phyloP scores from a whole-genome alignment of 2,329 filamentous ascomycete species.

The Fulvia fulva region DNA sequence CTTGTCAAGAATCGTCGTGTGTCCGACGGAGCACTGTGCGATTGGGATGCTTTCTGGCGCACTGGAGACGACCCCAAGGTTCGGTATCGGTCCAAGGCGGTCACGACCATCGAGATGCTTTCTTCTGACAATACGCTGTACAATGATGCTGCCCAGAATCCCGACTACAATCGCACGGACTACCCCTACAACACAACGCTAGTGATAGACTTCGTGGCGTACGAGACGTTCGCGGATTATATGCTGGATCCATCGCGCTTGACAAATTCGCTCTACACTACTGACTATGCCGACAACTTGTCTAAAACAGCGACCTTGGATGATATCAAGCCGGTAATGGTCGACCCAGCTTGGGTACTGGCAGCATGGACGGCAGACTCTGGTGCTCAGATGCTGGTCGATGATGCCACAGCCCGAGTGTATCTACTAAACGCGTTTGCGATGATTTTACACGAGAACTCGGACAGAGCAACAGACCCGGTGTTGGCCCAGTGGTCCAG shows the following conservation, averaged over 20 bases:
- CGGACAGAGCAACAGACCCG: not conserved
- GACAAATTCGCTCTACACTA: slow-evolving; percentile 13
- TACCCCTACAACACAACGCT: not conserved
- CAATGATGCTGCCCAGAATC: not conserved
- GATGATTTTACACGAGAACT: not conserved
- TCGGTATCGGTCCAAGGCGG: slow-evolving; percentile 3
- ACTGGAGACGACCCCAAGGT: not conserved
- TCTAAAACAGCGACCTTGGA: not conserved
- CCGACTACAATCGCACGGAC: not conserved
- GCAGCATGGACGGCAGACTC: slow-evolving; percentile 26
- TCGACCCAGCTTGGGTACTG: slow-evolving; percentile 28
- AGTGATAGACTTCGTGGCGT: slow-evolving; percentile 13
- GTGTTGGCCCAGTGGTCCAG: not conserved
- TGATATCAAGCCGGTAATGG: not conserved
- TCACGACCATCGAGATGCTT: slow-evolving; percentile 12
- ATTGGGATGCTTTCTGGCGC: slow-evolving; percentile 15
- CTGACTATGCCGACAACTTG: not conserved
- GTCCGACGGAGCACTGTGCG: slow-evolving; percentile 1
- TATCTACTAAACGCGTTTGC: not conserved
- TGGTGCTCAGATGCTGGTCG: not conserved
- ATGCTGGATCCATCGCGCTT: slow-evolving; percentile 17
- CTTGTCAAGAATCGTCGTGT: not conserved
- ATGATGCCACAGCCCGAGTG: not conserved
- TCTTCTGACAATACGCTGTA: not conserved
- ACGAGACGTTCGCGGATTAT: slow-evolving; percentile 22